phyloP scores from a whole-genome alignment of 2,329 filamentous ascomycete species.

The Fulvia fulva region DNA sequence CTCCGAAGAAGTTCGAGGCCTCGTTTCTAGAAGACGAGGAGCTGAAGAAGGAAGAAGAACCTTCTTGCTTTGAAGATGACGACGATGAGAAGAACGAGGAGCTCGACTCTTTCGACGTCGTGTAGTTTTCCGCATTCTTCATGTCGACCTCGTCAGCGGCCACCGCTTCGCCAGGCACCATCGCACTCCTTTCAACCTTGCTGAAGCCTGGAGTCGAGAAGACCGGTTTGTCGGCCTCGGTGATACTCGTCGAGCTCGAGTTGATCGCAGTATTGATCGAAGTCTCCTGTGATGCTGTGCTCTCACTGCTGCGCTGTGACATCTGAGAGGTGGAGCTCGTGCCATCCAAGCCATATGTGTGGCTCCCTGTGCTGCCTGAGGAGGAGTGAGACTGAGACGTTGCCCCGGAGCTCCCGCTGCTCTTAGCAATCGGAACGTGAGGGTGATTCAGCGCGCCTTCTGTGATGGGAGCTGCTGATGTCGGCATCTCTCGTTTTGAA shows the following conservation, averaged over 20 bases:
- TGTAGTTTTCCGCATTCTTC: slow-evolving; percentile 6
- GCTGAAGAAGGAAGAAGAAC: background rate
- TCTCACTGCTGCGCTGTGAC: background rate
- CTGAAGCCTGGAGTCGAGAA: slow-evolving; percentile 11
- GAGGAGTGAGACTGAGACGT: background rate
- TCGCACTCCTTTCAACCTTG: background rate
- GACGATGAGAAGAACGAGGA: background rate
- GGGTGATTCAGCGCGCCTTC: slow-evolving; percentile 15
- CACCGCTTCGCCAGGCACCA: background rate
- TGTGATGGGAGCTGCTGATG: slow-evolving; percentile 25
- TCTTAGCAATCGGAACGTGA: slow-evolving; percentile 11
- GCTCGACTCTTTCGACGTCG: background rate
- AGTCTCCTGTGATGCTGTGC: slow-evolving; percentile 4
- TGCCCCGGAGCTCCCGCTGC: background rate
- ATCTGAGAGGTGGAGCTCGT: background rate
- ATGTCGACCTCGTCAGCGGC: slow-evolving; percentile 15
- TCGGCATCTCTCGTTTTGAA: slow-evolving; percentile 31
- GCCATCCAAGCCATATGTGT: slow-evolving; percentile 12
- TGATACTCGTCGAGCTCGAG: slow-evolving; percentile 9
- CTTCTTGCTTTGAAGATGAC: background rate
- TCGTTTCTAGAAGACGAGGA: background rate
- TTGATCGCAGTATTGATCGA: slow-evolving; percentile 16
- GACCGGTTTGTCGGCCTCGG: slow-evolving; percentile 5
- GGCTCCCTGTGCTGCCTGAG: slow-evolving; percentile 11
- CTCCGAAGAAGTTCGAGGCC: background rate